phyloP scores from a whole-genome alignment of 2,329 filamentous ascomycete genomes.

The Apiospora aurea region DNA sequence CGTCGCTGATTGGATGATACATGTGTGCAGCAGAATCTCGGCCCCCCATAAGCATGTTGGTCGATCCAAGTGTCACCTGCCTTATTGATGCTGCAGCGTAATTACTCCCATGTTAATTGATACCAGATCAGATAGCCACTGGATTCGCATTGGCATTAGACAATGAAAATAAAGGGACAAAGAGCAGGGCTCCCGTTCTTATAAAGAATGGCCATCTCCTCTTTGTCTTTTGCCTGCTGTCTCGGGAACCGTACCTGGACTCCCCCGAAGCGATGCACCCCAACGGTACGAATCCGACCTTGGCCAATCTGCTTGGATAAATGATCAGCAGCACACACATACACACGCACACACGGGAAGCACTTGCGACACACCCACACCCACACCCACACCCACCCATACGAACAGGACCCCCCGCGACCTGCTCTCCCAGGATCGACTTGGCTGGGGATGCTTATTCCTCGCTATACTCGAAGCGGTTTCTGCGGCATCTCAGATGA shows the following conservation, averaged over 20 bases:
- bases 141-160: neutral
- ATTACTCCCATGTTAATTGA: neutral
- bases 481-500: slow-evolving; percentile 12
- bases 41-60: slow-evolving; percentile 7
- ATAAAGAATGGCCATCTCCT: slow-evolving; percentile 1
- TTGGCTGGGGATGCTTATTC: slow-evolving; percentile 1
- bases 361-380: neutral
- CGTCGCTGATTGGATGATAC: neutral
- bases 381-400: neutral
- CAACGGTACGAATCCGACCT: neutral
- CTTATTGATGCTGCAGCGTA: slow-evolving; percentile 10
- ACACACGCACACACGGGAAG: neutral
- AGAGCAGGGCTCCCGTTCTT: neutral
- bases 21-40: slow-evolving; percentile 2
- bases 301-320: neutral
- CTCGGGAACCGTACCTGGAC: neutral
- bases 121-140: neutral
- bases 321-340: neutral
- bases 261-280: neutral
- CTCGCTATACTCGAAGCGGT: slow-evolving; percentile 14
- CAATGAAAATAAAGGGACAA: neutral
- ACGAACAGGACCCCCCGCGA: neutral
- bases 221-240: slow-evolving; percentile 6
- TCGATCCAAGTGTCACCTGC: slow-evolving; percentile 16
- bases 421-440: neutral